Conservation (phyloP, 1,284 basidiomycete species). For the Quambalaria eucalypti region DNA sequence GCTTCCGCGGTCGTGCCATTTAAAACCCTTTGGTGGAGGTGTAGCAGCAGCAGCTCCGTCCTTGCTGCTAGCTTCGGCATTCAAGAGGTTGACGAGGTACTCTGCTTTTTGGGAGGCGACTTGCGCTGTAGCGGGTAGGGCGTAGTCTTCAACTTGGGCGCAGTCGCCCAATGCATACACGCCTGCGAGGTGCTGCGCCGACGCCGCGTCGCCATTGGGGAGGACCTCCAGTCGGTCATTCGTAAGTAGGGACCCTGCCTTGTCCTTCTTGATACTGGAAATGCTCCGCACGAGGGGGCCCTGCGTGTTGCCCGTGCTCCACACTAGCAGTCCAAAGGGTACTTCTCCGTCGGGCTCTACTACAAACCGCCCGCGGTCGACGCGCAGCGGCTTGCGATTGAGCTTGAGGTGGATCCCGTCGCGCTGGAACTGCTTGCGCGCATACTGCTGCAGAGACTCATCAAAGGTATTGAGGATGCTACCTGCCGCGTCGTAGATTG, state of each 20-base stretch:
- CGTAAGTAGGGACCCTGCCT: constrained; percentile 57
- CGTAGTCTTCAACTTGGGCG: constrained; percentile 53
- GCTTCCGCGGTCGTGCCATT: background rate
- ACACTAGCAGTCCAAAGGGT: constrained; percentile 70
- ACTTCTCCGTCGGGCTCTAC: constrained; percentile 52
- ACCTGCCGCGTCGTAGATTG: constrained; percentile 27
- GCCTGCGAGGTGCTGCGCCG: constrained; percentile 5
- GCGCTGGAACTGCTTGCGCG: constrained; percentile 28
- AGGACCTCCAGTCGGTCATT: constrained; percentile 15
- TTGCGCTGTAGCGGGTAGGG: constrained; percentile 47
- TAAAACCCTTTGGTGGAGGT: background rate
- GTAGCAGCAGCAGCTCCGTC: no score
- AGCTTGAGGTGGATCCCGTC: constrained; percentile 9
- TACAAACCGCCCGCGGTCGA: constrained; percentile 11
- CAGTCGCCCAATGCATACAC: constrained; percentile 61
- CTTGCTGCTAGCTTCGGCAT: background rate
- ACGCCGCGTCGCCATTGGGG: background rate
- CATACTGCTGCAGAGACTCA: constrained; percentile 27
- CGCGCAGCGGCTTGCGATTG: constrained; percentile 2
- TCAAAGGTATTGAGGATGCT: constrained; percentile 42
- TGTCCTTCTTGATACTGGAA: constrained; percentile 57
- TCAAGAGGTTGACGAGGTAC: constrained; percentile 32
- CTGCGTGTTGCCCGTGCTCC: constrained; percentile 70
- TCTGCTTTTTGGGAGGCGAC: constrained; percentile 42
- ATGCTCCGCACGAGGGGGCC: constrained; percentile 64